Conservation (phyloP, 1,284 basidiomycete species). For the Gomphus bonarii region DNA sequence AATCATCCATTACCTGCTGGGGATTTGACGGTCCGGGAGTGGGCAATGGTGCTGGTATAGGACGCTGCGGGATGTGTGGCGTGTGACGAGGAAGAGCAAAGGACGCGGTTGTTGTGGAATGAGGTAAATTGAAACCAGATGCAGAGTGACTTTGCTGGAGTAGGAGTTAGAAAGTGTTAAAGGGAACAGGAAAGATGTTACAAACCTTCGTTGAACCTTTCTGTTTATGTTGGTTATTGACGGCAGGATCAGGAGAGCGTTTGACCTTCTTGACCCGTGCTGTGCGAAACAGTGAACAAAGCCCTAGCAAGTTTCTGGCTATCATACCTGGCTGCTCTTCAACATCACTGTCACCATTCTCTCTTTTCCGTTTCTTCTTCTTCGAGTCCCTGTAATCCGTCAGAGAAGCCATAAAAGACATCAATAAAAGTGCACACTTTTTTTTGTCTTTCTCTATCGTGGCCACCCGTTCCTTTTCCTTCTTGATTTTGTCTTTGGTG, state of each 20-base stretch:
- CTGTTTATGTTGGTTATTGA: constrained; percentile 22
- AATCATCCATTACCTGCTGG: constrained; percentile 77
- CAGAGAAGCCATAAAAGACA: neutral
- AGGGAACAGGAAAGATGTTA: constrained; percentile 15
- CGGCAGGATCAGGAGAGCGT: constrained; percentile 27
- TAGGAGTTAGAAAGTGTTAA: neutral
- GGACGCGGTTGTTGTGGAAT: constrained; percentile 12
- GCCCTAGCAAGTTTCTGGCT: neutral
- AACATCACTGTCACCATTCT: constrained; percentile 61
- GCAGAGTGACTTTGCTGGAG: constrained; percentile 8
- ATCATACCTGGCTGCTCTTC: constrained; percentile 37
- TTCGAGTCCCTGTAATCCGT: constrained; percentile 37
- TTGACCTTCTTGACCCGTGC: constrained; percentile 36
- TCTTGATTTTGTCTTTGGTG: constrained; percentile 1
- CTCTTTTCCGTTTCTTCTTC: constrained; percentile 79
- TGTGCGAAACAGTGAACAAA: constrained; percentile 9
- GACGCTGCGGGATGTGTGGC: constrained; percentile 54
- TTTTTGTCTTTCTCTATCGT: constrained; percentile 6
- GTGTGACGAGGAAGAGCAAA: constrained; percentile 27
- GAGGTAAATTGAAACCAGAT: constrained; percentile 12
- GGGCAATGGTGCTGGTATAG: constrained; percentile 57
- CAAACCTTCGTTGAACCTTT: constrained; percentile 16
- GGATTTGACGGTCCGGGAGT: constrained; percentile 71
- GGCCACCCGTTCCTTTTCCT: neutral
- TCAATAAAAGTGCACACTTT: constrained; percentile 13